Evolutionary conservation across 352 stramenopile species (phyloP), one percentile per base, ranked within the genome.

Genomic region (Thalassiosira pacifica): DNA sequence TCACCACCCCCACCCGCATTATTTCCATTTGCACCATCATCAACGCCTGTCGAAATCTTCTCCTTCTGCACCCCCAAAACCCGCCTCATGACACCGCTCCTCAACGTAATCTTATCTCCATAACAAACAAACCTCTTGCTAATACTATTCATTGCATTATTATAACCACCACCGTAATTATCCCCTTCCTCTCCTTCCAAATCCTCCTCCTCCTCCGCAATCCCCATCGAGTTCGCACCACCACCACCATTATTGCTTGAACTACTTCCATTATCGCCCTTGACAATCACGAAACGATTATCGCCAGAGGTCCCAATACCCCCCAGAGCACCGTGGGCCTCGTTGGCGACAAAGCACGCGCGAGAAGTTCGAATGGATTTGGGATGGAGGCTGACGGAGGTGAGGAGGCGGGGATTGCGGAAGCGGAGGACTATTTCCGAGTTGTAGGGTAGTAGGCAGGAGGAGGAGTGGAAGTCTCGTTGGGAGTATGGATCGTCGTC

Each of bases 1-100:
- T 48, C 6, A 6, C 37, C 13, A 24, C 29, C 70, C 11, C 27
- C 48, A n/a, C 16, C 19, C 4, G n/a, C 24, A 29, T 22, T 34
- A 60, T 70, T 24, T n/a, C 1, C 64, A 48, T 13, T 13, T 48
- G 13, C 6, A 48, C 13, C 13, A 48, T 13, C 13, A 48, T n/a
- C n/a, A n/a, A n/a, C n/a, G n/a, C n/a, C n/a, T n/a, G n/a, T n/a
- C n/a, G n/a, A n/a, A n/a, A n/a, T n/a, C 22, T 83, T 67, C 19
- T 75, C 55, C 45, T 88, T 88, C 40, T 84, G 74, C 11, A 88
- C 73, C 13, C 81, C 81, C 5, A 88, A 45, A 1, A 88, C 68
- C 32, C 81, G 74, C 34, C 72, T 76, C 37, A 77, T 74, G 0
- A 80, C 27, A 61, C 48, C 40, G 0, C 74, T 84, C 31, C 75